phyloP scores from a whole-genome alignment of 352 stramenopile species.

The Globisporangium paroecandrum region DNA sequence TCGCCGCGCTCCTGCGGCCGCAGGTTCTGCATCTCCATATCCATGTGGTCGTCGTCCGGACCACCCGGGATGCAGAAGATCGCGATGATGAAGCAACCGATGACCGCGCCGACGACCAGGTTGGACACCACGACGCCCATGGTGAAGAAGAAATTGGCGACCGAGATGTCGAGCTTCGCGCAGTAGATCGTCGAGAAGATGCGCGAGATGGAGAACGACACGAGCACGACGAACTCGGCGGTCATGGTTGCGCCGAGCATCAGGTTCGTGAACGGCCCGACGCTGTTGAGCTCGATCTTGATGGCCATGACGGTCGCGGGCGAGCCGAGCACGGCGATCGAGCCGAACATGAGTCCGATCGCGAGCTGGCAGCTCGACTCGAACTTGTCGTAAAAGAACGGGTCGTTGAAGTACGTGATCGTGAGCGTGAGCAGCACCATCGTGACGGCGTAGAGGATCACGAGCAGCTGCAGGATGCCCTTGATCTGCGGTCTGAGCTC shows the following conservation, averaged over 20 bases:
- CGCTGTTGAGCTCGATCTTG: constrained; percentile 75
- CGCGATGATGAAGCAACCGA: constrained; percentile 46
- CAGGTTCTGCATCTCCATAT: not conserved
- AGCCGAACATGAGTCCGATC: constrained; percentile 71
- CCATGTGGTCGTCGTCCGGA: constrained; percentile 29
- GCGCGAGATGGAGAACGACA: constrained; percentile 64
- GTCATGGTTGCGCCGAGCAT: constrained; percentile 71
- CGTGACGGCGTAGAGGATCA: constrained; percentile 45
- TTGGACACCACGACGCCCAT: constrained; percentile 53
- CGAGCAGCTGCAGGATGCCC: constrained; percentile 46
- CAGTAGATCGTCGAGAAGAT: constrained; percentile 66
- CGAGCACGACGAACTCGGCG: constrained; percentile 66
- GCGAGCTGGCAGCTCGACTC: constrained; percentile 47
- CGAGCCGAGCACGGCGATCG: constrained; percentile 64
- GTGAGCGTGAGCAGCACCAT: constrained; percentile 52
- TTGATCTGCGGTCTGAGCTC: constrained; percentile 63
- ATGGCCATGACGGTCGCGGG: constrained; percentile 72
- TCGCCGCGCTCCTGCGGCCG: constrained; percentile 1
- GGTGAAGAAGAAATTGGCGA: constrained; percentile 55
- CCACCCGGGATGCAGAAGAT: constrained; percentile 63
- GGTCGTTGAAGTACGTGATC: constrained; percentile 34
- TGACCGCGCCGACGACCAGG: constrained; percentile 38
- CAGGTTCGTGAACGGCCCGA: constrained; percentile 69
- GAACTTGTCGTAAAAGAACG: constrained; percentile 65
- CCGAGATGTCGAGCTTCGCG: constrained; percentile 43